Conservation (phyloP, 83 land plant species). For the Picea abies region DNA sequence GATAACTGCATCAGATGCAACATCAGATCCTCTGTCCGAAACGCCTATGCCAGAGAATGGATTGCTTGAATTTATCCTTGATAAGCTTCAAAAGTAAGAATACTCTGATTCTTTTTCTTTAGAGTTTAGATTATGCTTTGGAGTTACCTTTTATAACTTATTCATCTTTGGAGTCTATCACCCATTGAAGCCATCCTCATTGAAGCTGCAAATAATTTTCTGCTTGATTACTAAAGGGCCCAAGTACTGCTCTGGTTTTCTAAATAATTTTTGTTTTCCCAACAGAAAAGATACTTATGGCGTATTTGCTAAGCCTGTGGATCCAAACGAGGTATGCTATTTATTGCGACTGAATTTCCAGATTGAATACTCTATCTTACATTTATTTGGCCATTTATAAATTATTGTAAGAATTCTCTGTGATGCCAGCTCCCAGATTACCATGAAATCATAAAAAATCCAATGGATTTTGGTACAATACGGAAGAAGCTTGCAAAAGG, state of each 20-base stretch:
- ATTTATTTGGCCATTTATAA: conserved; percentile 6
- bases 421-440: conserved; percentile 78
- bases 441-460: conserved; percentile 69
- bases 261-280: not conserved
- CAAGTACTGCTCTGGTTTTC: not conserved
- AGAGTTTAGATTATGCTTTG: not conserved
- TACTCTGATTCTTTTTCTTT: not conserved
- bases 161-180: conserved; percentile 1
- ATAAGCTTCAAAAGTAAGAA: conserved; percentile 71
- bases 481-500: conserved; percentile 62
- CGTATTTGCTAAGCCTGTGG: conserved; percentile 80
- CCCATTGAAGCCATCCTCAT: not conserved
- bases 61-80: conserved; percentile 61
- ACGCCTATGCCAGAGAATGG: conserved; percentile 67
- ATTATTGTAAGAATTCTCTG: not conserved
- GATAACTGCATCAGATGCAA: conserved; percentile 21
- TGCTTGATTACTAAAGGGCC: not conserved
- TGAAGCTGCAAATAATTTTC: not conserved
- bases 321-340: conserved; percentile 66
- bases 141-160: not conserved
- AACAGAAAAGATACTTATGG: conserved; percentile 81
- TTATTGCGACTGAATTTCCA: not conserved
- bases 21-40: conserved; percentile 32
- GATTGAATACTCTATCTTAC: not conserved
- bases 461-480: conserved; percentile 85